These are phyloP conservation scores for Syzygium aromaticum DNA, from an alignment of 345 rosid genomes.

Conservation along the genomic window DNA sequence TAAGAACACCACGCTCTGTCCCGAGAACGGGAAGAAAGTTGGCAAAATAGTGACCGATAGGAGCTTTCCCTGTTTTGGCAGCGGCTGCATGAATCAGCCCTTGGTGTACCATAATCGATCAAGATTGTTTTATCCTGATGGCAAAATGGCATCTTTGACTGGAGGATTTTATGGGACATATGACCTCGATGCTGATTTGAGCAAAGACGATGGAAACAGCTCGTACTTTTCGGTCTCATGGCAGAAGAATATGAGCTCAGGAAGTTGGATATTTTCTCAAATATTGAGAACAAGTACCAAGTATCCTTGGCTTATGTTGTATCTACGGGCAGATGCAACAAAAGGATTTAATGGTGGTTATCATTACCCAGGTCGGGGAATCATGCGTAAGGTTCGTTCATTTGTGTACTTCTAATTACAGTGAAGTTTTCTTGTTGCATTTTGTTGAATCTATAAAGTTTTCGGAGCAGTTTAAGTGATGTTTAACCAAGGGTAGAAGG, in stretches of 20 bases:
- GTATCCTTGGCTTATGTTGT: slow-evolving; percentile 59
- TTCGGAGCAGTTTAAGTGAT: neutral
- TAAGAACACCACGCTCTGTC: slow-evolving; percentile 46
- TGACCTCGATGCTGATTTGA: slow-evolving; percentile 39
- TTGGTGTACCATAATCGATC: slow-evolving; percentile 37
- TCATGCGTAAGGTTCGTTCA: slow-evolving; percentile 26
- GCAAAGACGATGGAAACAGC: slow-evolving; percentile 10
- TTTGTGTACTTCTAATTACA: neutral
- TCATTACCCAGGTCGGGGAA: slow-evolving; percentile 38
- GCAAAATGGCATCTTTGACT: slow-evolving; percentile 12
- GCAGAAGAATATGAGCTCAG: slow-evolving; percentile 30
- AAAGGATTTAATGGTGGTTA: slow-evolving; percentile 48
- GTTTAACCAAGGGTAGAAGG: neutral
- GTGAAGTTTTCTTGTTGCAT: neutral
- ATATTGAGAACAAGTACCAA: slow-evolving; percentile 27
- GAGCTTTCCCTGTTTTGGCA: slow-evolving; percentile 51
- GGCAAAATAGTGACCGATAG: slow-evolving; percentile 29
- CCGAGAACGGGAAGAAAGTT: slow-evolving; percentile 42
- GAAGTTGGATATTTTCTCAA: slow-evolving; percentile 49
- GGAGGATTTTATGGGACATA: slow-evolving; percentile 58
- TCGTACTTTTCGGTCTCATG: slow-evolving; percentile 43
- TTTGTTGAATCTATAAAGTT: neutral
- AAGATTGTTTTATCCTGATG: slow-evolving; percentile 12
- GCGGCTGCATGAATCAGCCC: slow-evolving; percentile 69
- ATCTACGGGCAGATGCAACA: slow-evolving; percentile 41